Evolutionary conservation across 108 stramenopile species (phyloP), one percentile per base, ranked within the genome.

Genomic region (Asterionellopsis glacialis): DNA sequence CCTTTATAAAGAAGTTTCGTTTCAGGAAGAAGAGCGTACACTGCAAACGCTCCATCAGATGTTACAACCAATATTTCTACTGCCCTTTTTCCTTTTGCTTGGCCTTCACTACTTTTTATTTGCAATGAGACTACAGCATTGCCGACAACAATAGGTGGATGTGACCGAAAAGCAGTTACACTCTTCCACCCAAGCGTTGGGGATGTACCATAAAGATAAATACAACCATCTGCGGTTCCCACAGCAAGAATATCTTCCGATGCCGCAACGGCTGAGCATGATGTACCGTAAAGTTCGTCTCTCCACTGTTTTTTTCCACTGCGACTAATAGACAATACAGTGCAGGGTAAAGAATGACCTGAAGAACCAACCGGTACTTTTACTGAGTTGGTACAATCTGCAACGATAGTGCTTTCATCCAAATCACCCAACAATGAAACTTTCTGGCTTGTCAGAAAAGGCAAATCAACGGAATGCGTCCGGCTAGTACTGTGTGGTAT

Each of bases 161-260:
- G 82, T 9, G 82, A 78, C 16, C 91, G 81, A 60, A 84, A 88
- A 14, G 85, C 84, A 16, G 57, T 61, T 16, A 73, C 73, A 65
- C 80, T 76, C 41, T 49, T 39, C 86, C 88, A 93, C 6, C 91
- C 91, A 42, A 84, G 11, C 0, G 86, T 67, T 11, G 91, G 84
- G 11, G 84, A 84, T 27, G 88, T 88, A 12, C 88, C 86, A 55
- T 84, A 93, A 9, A 90, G 59, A 48, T 88, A 83, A 19, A 93
- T 33, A 33, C 69, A 75, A 19, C 91, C 91, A 67, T 90, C 86
- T 0, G 74, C 52, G 16, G 88, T 88, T 51, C 91, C 91, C 6
- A 88, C 75, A 2, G 76, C 91, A 45, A 89, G 52, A 39, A 85
- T 44, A 13, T 59, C 40, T 9, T 73, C 44, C 47, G 57, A 73